Evolutionary conservation across 2,329 filamentous ascomycete species (phyloP).

Genomic region (Atkinsonella texensis): DNA sequence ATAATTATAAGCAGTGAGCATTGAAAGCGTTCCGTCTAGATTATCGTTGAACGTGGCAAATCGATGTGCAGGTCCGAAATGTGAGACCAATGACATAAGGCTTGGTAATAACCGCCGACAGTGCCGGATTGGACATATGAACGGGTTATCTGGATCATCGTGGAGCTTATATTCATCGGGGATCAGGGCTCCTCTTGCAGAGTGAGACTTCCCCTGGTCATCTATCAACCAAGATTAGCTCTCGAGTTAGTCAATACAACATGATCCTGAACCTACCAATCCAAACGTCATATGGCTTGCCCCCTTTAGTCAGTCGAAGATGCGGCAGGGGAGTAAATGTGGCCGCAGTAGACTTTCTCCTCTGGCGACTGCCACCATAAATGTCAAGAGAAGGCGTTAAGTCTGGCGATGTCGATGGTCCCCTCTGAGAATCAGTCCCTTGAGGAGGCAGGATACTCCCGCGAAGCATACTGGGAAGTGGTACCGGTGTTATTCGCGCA

Average conservation of each 20-base stretch:
- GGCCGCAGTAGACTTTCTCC: too few species aligned
- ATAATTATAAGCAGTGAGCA: constrained; percentile 16
- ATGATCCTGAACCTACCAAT: not conserved
- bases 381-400: not conserved
- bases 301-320: not conserved
- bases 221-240: not conserved
- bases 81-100: constrained; percentile 13
- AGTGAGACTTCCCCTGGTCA: not conserved
- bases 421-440: not conserved
- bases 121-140: constrained; percentile 25
- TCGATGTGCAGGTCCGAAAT: constrained; percentile 16
- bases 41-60: constrained; percentile 26
- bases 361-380: not conserved
- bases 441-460: not conserved
- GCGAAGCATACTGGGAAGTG: not conserved
- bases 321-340: too few species aligned
- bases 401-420: not conserved
- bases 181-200: constrained; percentile 18
- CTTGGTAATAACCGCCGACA: constrained; percentile 19
- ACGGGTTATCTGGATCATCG: constrained; percentile 13
- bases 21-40: constrained; percentile 25
- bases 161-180: constrained; percentile 20
- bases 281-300: constrained; percentile 1
- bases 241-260: not conserved
- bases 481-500: not conserved